Evolutionary conservation across 306 rosid genomes (phyloP).

Genomic region (Quercus engelmannii): DNA sequence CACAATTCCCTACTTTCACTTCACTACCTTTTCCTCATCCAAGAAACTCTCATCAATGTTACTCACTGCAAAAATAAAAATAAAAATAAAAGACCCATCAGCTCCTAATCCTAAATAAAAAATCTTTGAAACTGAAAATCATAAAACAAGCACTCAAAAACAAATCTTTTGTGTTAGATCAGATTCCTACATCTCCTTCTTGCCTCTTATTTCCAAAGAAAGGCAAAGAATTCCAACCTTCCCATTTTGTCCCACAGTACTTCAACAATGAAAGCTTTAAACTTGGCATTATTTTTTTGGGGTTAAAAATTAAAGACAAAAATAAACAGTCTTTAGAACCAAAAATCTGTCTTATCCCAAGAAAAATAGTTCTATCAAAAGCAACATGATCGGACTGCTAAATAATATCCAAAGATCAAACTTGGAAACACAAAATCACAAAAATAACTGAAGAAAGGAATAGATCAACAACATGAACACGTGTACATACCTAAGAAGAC

Average conservation of each 20-base stretch:
- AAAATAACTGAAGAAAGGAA: neutral
- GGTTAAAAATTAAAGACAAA: neutral
- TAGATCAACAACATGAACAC: constrained; percentile 1
- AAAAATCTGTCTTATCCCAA: neutral
- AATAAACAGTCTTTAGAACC: neutral
- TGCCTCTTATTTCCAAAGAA: neutral
- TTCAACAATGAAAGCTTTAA: neutral
- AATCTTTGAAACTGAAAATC: neutral
- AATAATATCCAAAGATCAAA: constrained; percentile 4
- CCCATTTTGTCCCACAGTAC: neutral
- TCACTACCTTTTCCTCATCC: constrained; percentile 40
- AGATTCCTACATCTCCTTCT: neutral
- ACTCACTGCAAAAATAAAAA: neutral
- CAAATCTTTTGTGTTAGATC: neutral
- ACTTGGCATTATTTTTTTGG: neutral
- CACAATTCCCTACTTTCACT: constrained; percentile 23
- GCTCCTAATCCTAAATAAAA: neutral
- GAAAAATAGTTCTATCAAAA: neutral
- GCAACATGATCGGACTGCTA: neutral
- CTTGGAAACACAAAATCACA: constrained; percentile 1
- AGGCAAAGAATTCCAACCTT: neutral
- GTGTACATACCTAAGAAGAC: neutral
- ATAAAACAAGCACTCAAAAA: neutral
- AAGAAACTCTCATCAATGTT: constrained; percentile 44
- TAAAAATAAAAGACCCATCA: neutral